Conservation (phyloP, 768 basidiomycete species). For the Termitomyces sp. region DNA sequence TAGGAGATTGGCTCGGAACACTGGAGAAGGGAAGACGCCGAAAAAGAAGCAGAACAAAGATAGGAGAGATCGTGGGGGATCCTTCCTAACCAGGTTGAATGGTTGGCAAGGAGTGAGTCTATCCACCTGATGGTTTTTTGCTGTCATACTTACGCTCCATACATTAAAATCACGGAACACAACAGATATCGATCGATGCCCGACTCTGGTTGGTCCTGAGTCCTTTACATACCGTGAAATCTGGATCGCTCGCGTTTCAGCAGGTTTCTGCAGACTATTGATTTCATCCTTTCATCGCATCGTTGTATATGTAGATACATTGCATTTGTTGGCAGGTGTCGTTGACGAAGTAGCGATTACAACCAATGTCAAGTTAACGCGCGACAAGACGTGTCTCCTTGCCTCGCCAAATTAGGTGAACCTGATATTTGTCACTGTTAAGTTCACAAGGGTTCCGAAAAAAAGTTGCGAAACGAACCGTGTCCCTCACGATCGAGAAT, state of each 20-base stretch:
- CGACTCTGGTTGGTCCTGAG: background rate
- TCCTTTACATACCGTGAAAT: background rate
- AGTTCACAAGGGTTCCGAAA: conserved; percentile 5
- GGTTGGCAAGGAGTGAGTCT: background rate
- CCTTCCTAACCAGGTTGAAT: no score
- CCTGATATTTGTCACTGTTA: conserved; percentile 11
- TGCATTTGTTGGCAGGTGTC: background rate
- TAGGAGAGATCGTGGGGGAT: no score
- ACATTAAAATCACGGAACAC: background rate
- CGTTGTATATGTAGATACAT: background rate
- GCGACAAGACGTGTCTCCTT: background rate
- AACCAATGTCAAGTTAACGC: background rate
- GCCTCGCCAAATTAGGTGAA: background rate
- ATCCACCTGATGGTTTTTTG: background rate
- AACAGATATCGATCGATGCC: no score
- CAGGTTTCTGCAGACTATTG: background rate
- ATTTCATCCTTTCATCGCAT: background rate
- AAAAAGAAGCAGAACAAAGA: background rate
- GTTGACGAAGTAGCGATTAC: background rate
- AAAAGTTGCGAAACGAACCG: conserved; percentile 11
- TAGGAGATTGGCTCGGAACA: background rate
- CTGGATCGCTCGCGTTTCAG: background rate
- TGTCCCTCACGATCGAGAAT: conserved; percentile 2
- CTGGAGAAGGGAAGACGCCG: background rate
- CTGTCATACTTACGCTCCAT: background rate